These are phyloP conservation scores for Sugiyamaella pinicola DNA, from an alignment of 1,139 yeast species.

Conservation along the genomic window DNA sequence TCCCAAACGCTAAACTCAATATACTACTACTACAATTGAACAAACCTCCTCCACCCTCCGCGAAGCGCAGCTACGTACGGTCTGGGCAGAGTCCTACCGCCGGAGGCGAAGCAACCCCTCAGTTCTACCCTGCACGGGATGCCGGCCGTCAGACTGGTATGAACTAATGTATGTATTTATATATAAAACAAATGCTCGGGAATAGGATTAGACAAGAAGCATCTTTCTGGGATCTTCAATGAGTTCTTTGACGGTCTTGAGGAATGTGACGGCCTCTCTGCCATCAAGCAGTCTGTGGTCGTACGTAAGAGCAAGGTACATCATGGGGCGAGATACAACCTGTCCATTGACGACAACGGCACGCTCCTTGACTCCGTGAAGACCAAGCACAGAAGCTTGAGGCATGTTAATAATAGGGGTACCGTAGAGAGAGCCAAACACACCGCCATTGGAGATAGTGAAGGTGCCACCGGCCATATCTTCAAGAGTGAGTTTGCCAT, in stretches of 20 bases:
- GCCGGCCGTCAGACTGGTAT: not conserved
- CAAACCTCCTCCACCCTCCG: no score
- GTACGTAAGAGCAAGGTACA: conserved; percentile 97
- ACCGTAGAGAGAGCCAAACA: conserved; percentile 95
- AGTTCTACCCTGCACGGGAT: not conserved
- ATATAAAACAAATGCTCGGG: conserved; percentile 6
- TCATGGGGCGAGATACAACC: conserved; percentile 97
- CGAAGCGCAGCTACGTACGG: no score
- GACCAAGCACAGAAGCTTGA: conserved; percentile 96
- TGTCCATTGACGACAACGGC: conserved; percentile 96
- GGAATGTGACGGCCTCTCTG: conserved; percentile 97
- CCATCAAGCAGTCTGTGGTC: conserved; percentile 99
- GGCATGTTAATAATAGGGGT: conserved; percentile 99
- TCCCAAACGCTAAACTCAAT: no score
- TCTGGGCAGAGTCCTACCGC: no score
- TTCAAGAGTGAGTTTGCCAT: conserved; percentile 92
- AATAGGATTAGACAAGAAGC: conserved; percentile 55
- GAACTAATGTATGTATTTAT: conserved; percentile 2
- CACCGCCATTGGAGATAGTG: conserved; percentile 99
- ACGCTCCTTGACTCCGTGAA: conserved; percentile 97
- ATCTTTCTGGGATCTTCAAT: conserved; percentile 99
- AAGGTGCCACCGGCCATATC: conserved; percentile 99
- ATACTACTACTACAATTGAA: no score
- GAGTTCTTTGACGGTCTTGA: conserved; percentile 92
- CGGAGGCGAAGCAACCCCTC: no score